A percentile compares a stretch with the other conserved stretches of the same genome.
These are phyloP conservation scores for Trichosphaerium sp. DNA, from an alignment of 78 protist genomes.

Conservation along the genomic window DNA sequence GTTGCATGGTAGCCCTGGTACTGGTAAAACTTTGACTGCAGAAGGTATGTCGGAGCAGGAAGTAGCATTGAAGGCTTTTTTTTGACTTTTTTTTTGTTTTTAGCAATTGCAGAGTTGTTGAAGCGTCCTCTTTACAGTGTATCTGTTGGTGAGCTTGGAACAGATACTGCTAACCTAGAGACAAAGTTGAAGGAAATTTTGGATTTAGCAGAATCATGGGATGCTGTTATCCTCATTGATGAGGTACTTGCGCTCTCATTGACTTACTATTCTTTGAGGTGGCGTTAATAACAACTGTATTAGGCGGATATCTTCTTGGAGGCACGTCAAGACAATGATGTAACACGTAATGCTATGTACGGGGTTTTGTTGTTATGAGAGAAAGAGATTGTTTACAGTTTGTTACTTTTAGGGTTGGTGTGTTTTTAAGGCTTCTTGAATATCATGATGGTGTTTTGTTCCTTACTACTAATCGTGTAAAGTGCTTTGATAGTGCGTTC, in stretches of 20 bases:
- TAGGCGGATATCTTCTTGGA: slow-evolving; percentile 29
- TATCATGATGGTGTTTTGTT: slow-evolving; percentile 21
- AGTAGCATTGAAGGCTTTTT: no score
- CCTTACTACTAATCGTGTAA: slow-evolving; percentile 32
- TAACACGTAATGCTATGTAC: slow-evolving; percentile 14
- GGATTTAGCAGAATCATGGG: neutral
- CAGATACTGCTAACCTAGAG: slow-evolving; percentile 5
- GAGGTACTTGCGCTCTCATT: no score
- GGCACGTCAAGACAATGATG: slow-evolving; percentile 6
- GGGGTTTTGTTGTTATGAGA: no score
- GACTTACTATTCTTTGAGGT: no score
- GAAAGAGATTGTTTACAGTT: no score
- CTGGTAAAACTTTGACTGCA: slow-evolving; percentile 33
- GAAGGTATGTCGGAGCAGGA: no score
- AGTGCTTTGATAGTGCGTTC: slow-evolving; percentile 22
- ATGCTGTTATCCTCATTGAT: neutral
- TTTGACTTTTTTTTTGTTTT: no score
- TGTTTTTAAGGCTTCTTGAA: slow-evolving; percentile 24
- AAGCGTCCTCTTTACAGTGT: slow-evolving; percentile 29
- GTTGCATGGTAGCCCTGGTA: neutral
- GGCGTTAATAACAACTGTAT: no score
- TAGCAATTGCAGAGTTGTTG: slow-evolving; percentile 30
- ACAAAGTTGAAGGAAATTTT: neutral
- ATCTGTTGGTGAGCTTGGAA: slow-evolving; percentile 25
- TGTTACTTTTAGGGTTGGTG: no score